These are phyloP conservation scores for Brassica cretica DNA, from an alignment of 345 rosid genomes.

Conservation along the genomic window DNA sequence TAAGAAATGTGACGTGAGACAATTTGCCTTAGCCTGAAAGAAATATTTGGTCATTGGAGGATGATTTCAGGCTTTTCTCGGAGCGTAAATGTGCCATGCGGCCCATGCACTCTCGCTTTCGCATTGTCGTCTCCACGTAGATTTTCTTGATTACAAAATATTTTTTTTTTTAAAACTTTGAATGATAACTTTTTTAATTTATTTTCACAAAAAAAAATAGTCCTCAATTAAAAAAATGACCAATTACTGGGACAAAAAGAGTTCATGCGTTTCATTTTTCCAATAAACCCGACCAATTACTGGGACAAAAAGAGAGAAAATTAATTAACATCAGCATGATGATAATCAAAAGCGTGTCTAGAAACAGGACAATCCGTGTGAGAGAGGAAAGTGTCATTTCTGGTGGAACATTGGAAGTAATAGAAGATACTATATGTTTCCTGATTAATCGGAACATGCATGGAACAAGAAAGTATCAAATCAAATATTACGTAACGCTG, in stretches of 20 bases:
- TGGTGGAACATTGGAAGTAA: too few relatives aligned
- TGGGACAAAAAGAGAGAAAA: neutral
- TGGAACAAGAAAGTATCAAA: neutral
- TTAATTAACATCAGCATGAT: too few relatives aligned
- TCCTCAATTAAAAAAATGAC: too few relatives aligned
- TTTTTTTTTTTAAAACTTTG: too few relatives aligned
- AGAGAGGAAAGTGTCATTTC: neutral
- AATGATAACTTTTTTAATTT: too few relatives aligned
- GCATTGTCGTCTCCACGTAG: neutral
- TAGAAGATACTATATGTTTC: slow-evolving; percentile 27
- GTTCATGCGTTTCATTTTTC: neutral
- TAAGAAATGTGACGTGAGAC: slow-evolving; percentile 23
- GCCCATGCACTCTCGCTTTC: slow-evolving; percentile 1
- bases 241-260: neutral
- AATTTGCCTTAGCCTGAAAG: slow-evolving; percentile 35
- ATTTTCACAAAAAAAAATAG: too few relatives aligned
- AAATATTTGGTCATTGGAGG: slow-evolving; percentile 29
- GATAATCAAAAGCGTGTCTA: too few relatives aligned
- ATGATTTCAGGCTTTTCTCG: neutral
- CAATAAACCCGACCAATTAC: neutral
- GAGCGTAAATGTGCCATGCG: slow-evolving; percentile 20
- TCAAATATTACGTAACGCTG: slow-evolving; percentile 12
- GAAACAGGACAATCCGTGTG: neutral
- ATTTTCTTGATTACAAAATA: neutral
- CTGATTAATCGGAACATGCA: neutral